Evolutionary conservation across 2,329 filamentous ascomycete genomes (phyloP).

Genomic region (Ceratocystis smalleyi): DNA sequence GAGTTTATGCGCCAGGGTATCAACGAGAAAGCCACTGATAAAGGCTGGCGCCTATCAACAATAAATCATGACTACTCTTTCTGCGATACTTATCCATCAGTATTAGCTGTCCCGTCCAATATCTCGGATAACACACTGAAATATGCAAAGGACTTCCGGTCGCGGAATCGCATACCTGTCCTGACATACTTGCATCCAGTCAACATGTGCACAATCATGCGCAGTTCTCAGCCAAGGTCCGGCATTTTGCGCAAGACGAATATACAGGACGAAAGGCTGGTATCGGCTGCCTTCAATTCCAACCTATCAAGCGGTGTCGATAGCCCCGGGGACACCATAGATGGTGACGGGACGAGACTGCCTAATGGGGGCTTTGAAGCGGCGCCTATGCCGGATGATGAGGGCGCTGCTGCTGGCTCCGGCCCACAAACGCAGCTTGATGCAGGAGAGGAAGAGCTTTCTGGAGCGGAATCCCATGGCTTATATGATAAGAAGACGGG

Average conservation of each 20-base stretch:
- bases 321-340: not conserved
- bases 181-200: slow-evolving; percentile 90
- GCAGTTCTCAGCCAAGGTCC: slow-evolving; percentile 81
- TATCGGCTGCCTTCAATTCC: slow-evolving; percentile 81
- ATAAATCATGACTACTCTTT: slow-evolving; percentile 87
- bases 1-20: slow-evolving; percentile 84
- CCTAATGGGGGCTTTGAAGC: not conserved
- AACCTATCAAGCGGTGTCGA: slow-evolving; percentile 29
- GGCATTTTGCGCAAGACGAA: slow-evolving; percentile 78
- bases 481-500: slow-evolving; percentile 44
- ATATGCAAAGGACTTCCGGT: slow-evolving; percentile 80
- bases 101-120: slow-evolving; percentile 68
- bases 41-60: slow-evolving; percentile 74
- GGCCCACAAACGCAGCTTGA: not conserved
- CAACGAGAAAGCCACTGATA: slow-evolving; percentile 59
- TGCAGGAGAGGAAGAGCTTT: not conserved
- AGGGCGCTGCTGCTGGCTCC: not conserved
- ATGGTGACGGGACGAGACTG: not conserved
- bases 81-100: slow-evolving; percentile 77
- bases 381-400: not conserved
- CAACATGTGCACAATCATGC: slow-evolving; percentile 92
- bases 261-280: slow-evolving; percentile 86
- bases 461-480: slow-evolving; percentile 21
- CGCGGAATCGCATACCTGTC: slow-evolving; percentile 71
- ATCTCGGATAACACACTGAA: slow-evolving; percentile 97